Evolutionary conservation across 1,284 basidiomycete genomes (phyloP).

Genomic region (Ustilago bromivora): DNA sequence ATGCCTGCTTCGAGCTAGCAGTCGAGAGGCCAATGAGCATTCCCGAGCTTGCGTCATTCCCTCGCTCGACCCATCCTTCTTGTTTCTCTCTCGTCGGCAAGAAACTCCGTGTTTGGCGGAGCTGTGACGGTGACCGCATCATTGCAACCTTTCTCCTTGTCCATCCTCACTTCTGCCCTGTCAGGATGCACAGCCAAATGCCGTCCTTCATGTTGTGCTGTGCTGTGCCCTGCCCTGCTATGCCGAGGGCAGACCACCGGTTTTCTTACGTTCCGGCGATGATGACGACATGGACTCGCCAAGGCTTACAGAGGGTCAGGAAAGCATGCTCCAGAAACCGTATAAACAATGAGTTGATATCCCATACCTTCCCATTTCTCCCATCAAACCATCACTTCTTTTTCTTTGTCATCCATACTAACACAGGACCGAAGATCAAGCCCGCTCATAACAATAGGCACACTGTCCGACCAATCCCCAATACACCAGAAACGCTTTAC

Average conservation of each 20-base stretch:
- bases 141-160: background rate
- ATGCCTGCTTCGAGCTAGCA: background rate
- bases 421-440: slow-evolving; percentile 7
- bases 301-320: background rate
- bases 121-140: slow-evolving; percentile 11
- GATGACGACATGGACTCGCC: background rate
- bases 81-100: background rate
- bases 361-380: background rate
- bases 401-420: slow-evolving; percentile 12
- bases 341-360: slow-evolving; percentile 13
- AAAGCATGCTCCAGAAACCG: slow-evolving; percentile 13
- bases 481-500: background rate
- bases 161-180: background rate
- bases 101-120: background rate
- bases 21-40: background rate
- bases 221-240: too few relatives aligned
- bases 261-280: background rate
- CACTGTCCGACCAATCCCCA: slow-evolving; percentile 3
- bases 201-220: background rate
- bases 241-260: background rate
- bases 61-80: background rate
- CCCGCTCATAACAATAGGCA: slow-evolving; percentile 27
- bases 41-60: slow-evolving; percentile 8
- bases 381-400: slow-evolving; percentile 5
- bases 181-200: background rate